Base-by-base conservation (phyloP, 352 stramenopile species). In the Phytophthora ramorum region DNA sequence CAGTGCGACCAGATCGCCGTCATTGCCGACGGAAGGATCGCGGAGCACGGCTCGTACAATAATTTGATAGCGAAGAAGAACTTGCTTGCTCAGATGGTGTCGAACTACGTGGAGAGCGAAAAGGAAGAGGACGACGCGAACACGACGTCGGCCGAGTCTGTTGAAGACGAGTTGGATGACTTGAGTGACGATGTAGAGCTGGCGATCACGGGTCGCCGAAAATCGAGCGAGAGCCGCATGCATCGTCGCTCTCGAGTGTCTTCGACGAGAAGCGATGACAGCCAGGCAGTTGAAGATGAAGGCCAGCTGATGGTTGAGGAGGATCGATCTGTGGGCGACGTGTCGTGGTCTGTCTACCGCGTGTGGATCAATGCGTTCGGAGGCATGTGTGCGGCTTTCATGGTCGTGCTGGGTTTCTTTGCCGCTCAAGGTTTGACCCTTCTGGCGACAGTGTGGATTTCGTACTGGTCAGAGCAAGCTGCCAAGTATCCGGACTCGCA, bases 391-490 rank as follows among this genome's bases (percentile, higher is more conserved):
- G 78, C 78, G 16, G 79, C 67, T 5, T 63, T 85, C 24, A 35
- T 84, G 13, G 79, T 92, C 13, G 55, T 93, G 17, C 34, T 91
- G 5, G 76, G 70, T 14, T 92, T 83, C 68, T 67, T 84, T 14
- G 54, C 64, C 7, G 80, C 80, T 2, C 80, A 93, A 58, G 71
- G 66, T 10, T 62, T 90, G 34, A 80, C 67, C 22, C 47, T 93
- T 16, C n/a, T 83, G 19, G 78, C 81, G 47, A 93, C 84, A 8
- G 41, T 92, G 37, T 99, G 94, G 94, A 83, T 99, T 17, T 98
- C 93, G n/a, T 94, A 97, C 62, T 99, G 96, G 93, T 94, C 93
- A 20, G 80, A 95, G 48, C 61, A 97, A 34, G 71, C 81, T 1
- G 45, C 75, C 22, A 70, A 85, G 28, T 71, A 84, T 51, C 53